Percentiles rank a stretch among this genome's conserved stretches.
Evolutionary conservation across 495 filamentous ascomycete species (phyloP).

Genomic region (Penicillium herquei): DNA sequence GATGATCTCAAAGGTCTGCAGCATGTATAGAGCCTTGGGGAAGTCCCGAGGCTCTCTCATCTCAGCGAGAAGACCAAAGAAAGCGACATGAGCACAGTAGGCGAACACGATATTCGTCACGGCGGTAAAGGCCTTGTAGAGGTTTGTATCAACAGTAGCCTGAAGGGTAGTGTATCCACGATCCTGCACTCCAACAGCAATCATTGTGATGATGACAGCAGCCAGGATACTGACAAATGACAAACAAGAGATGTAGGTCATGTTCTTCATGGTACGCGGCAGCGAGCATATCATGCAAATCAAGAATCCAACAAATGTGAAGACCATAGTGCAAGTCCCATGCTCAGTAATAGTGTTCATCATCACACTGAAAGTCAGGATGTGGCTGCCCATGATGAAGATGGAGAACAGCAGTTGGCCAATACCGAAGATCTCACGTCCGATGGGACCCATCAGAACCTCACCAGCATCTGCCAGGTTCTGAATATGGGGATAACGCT

Average conservation of each 20-base stretch:
- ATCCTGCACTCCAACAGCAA: slow-evolving; percentile 54
- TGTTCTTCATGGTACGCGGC: slow-evolving; percentile 61
- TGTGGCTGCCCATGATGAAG: slow-evolving; percentile 73
- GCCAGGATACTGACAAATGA: slow-evolving; percentile 63
- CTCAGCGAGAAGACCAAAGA: slow-evolving; percentile 74
- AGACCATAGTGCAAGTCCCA: slow-evolving; percentile 66
- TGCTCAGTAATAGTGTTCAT: slow-evolving; percentile 64
- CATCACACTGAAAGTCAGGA: slow-evolving; percentile 67
- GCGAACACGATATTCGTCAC: slow-evolving; percentile 40
- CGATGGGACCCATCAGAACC: slow-evolving; percentile 61
- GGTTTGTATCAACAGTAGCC: slow-evolving; percentile 22
- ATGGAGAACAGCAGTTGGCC: slow-evolving; percentile 66
- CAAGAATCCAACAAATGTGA: slow-evolving; percentile 60
- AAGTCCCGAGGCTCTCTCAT: slow-evolving; percentile 66
- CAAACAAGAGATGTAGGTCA: slow-evolving; percentile 55
- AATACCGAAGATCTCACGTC: slow-evolving; percentile 60
- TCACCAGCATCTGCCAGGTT: slow-evolving; percentile 74
- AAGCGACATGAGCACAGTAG: slow-evolving; percentile 55
- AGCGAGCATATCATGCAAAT: slow-evolving; percentile 61
- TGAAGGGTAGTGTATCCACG: slow-evolving; percentile 16
- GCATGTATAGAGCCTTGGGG: slow-evolving; percentile 58
- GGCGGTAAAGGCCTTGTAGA: slow-evolving; percentile 32
- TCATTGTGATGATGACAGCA: slow-evolving; percentile 71
- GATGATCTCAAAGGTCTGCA: slow-evolving; percentile 60
- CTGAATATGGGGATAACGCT: slow-evolving; percentile 50